phyloP scores from a whole-genome alignment of 306 rosid genomes.

The Vicia villosa region DNA sequence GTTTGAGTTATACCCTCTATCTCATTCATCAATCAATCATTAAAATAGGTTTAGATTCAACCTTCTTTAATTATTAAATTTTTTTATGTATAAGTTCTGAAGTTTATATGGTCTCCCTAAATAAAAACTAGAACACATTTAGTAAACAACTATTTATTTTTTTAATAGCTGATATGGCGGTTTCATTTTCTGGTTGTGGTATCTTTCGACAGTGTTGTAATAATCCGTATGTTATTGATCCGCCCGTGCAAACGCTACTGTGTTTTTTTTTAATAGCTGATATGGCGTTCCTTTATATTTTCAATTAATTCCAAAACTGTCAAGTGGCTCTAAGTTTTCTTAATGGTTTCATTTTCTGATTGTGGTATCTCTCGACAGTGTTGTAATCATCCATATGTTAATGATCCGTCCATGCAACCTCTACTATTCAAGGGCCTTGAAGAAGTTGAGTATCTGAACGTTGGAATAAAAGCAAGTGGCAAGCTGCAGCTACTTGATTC shows the following conservation, averaged over 20 bases:
- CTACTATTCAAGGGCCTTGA: slow-evolving; percentile 51
- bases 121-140: slow-evolving; percentile 10
- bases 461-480: slow-evolving; percentile 82
- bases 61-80: not conserved
- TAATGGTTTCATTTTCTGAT: not conserved
- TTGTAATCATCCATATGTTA: slow-evolving; percentile 82
- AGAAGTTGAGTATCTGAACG: slow-evolving; percentile 50
- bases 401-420: slow-evolving; percentile 44
- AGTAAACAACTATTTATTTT: not conserved
- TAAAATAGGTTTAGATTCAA: slow-evolving; percentile 13
- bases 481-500: slow-evolving; percentile 87
- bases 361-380: slow-evolving; percentile 60
- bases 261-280: slow-evolving; percentile 20
- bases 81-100: not conserved
- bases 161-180: slow-evolving; percentile 18
- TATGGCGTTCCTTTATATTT: slow-evolving; percentile 20
- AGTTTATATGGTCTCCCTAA: slow-evolving; percentile 17
- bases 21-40: slow-evolving; percentile 10
- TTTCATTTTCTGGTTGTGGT: too few relatives aligned
- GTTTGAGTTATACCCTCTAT: not conserved
- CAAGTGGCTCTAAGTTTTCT: slow-evolving; percentile 28
- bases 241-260: not conserved
- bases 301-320: slow-evolving; percentile 11
- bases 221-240: too few relatives aligned
- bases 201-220: too few relatives aligned